Percentiles rank a stretch among this genome's conserved stretches.
phyloP scores from a whole-genome alignment of 805 yeast genomes.

The Candida tibetensis region DNA sequence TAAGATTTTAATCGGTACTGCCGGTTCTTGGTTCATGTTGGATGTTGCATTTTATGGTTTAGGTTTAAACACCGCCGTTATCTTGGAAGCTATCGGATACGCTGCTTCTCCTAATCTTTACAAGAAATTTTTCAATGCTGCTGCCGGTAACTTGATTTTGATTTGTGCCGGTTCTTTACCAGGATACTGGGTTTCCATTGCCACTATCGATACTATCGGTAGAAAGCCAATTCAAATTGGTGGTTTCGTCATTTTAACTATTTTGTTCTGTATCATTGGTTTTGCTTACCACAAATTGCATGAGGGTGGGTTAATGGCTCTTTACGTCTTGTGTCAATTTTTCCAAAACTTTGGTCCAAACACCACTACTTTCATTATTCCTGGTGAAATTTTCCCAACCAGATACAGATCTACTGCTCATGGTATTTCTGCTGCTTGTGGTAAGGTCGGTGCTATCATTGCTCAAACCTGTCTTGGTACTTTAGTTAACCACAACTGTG shows the following conservation, averaged over 20 bases:
- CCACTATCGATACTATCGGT: constrained; percentile 77
- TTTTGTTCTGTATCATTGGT: constrained; percentile 75
- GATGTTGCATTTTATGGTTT: constrained; percentile 92
- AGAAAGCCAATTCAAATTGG: constrained; percentile 78
- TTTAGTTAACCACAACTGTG: constrained; percentile 73
- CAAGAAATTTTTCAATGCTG: constrained; percentile 64
- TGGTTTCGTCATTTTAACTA: constrained; percentile 73
- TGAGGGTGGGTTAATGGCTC: constrained; percentile 66
- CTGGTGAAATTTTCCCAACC: constrained; percentile 92
- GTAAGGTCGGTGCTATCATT: constrained; percentile 90
- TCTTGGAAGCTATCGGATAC: constrained; percentile 80
- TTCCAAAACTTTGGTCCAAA: constrained; percentile 94
- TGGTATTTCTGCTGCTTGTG: constrained; percentile 90
- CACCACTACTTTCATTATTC: constrained; percentile 85
- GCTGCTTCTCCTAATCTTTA: constrained; percentile 72
- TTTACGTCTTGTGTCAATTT: constrained; percentile 79
- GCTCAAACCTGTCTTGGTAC: constrained; percentile 89
- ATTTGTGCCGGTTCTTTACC: constrained; percentile 95
- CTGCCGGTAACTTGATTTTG: constrained; percentile 90
- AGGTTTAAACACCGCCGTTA: constrained; percentile 76
- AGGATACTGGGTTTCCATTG: constrained; percentile 86
- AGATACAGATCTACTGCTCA: constrained; percentile 95
- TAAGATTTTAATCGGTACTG: constrained; percentile 82
- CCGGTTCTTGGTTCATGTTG: constrained; percentile 86
- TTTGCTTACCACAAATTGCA: constrained; percentile 73